A percentile compares a stretch with the other conserved stretches of the same genome.
phyloP scores from a whole-genome alignment of 257 asterid genomes.

The Lycium ferocissimum region DNA sequence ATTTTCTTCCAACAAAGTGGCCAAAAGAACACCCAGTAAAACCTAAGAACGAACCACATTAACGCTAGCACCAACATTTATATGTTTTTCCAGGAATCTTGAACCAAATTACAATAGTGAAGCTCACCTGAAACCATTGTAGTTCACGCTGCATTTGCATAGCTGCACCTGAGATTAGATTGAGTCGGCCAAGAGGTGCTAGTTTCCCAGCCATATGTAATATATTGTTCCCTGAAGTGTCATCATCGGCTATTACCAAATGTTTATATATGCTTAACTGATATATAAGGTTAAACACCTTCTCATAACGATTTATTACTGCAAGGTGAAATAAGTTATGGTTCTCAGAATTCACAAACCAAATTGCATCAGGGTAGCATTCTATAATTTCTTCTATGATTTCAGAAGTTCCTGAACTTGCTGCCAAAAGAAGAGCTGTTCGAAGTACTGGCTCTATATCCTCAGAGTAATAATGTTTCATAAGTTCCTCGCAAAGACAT shows the following conservation, averaged over 20 bases:
- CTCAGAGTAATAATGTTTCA: constrained; percentile 38
- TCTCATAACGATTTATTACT: constrained; percentile 47
- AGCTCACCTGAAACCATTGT: constrained; percentile 35
- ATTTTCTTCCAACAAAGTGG: too few species aligned
- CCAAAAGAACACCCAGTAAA: too few species aligned
- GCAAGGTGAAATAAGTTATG: constrained; percentile 48
- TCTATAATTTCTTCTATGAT: constrained; percentile 55
- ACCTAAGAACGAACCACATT: too few species aligned
- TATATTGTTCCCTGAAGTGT: constrained; percentile 39
- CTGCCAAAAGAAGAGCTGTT: constrained; percentile 42
- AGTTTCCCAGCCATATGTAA: constrained; percentile 49
- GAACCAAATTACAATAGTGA: too few species aligned
- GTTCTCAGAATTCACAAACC: constrained; percentile 43
- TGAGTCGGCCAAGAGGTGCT: constrained; percentile 38
- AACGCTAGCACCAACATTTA: too few species aligned
- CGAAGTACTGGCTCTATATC: constrained; percentile 31
- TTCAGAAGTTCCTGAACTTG: constrained; percentile 47
- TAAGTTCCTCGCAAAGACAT: constrained; percentile 43
- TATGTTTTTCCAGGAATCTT: too few species aligned
- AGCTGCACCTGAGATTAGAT: background rate
- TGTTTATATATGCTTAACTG: constrained; percentile 46
- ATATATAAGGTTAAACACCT: constrained; percentile 48
- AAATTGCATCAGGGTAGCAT: constrained; percentile 48
- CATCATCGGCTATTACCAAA: constrained; percentile 40
- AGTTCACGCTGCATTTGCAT: too few species aligned